Evolutionary conservation across 352 stramenopile species (phyloP).

Genomic region (Phytophthora cactorum): DNA sequence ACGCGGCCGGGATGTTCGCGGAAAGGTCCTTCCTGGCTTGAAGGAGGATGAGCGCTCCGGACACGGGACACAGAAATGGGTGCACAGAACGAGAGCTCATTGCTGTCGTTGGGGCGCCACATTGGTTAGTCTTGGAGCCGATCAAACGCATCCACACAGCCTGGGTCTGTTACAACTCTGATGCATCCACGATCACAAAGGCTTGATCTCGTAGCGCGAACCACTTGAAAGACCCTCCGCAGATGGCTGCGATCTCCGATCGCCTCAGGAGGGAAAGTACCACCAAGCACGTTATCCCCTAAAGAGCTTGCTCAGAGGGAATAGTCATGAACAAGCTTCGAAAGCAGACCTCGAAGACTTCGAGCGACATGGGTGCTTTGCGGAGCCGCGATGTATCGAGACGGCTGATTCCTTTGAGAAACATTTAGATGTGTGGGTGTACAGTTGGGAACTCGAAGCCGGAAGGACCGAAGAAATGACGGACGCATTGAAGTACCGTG

Average conservation of each 20-base stretch:
- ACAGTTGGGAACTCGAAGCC: slow-evolving; percentile 7
- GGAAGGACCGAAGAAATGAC: slow-evolving; percentile 1
- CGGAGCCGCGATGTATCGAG: slow-evolving; percentile 1
- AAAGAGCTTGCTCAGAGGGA: slow-evolving; percentile 11
- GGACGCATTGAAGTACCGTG: not conserved
- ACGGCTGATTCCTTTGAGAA: slow-evolving; percentile 6
- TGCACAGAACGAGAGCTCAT: slow-evolving; percentile 12
- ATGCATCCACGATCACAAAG: slow-evolving; percentile 2
- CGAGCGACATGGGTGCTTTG: slow-evolving; percentile 3
- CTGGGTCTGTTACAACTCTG: too few species aligned
- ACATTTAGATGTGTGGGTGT: slow-evolving; percentile 18
- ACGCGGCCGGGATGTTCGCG: too few species aligned
- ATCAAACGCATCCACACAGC: too few species aligned
- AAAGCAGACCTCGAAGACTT: not conserved
- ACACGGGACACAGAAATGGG: slow-evolving; percentile 15
- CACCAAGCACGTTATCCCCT: slow-evolving; percentile 1
- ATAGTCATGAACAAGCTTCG: not conserved
- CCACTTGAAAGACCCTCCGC: not conserved
- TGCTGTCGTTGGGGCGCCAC: not conserved
- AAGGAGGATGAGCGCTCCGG: slow-evolving; percentile 8
- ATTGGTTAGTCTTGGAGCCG: too few species aligned
- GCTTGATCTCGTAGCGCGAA: not conserved
- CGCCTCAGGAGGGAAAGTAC: slow-evolving; percentile 8
- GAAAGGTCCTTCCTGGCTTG: slow-evolving; percentile 1
- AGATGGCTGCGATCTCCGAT: slow-evolving; percentile 10